phyloP scores from a whole-genome alignment of 768 basidiomycete species.

The Xerocomellus dryophilus region DNA sequence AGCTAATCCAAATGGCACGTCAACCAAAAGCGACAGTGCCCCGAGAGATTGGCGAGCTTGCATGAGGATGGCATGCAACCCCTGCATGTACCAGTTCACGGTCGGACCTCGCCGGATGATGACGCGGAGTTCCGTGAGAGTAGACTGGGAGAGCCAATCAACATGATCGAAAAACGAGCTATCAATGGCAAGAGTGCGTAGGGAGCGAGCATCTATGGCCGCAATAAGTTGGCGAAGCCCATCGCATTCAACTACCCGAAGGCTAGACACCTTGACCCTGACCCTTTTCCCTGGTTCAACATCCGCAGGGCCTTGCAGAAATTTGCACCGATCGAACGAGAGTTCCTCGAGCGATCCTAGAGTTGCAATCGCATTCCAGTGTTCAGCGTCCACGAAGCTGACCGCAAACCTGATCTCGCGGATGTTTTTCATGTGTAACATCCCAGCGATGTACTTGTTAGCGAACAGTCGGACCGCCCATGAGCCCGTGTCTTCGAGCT shows the following conservation, averaged over 20 bases:
- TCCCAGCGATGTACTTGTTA: background rate
- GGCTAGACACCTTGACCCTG: slow-evolving; percentile 6
- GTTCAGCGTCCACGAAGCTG: slow-evolving; percentile 6
- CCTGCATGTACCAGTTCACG: background rate
- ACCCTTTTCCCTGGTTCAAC: background rate
- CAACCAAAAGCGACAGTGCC: background rate
- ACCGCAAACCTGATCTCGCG: slow-evolving; percentile 7
- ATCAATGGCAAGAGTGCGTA: background rate
- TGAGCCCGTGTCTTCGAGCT: no score
- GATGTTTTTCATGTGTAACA: slow-evolving; percentile 20
- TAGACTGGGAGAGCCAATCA: background rate
- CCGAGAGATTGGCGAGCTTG: background rate
- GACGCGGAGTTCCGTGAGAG: slow-evolving; percentile 3
- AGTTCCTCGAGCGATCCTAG: slow-evolving; percentile 17
- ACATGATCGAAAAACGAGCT: background rate
- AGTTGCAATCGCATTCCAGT: slow-evolving; percentile 16
- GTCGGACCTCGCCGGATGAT: no score
- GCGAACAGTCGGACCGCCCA: background rate
- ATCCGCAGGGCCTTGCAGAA: background rate
- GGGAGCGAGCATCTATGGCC: background rate
- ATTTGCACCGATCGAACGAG: background rate
- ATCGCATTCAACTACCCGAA: background rate
- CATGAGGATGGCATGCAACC: background rate
- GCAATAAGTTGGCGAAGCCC: background rate
- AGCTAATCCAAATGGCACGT: background rate